Percentiles rank a stretch among this genome's conserved stretches.
Conservation (phyloP, 177 flowering plant genomes). For the Vitis hybrid region DNA sequence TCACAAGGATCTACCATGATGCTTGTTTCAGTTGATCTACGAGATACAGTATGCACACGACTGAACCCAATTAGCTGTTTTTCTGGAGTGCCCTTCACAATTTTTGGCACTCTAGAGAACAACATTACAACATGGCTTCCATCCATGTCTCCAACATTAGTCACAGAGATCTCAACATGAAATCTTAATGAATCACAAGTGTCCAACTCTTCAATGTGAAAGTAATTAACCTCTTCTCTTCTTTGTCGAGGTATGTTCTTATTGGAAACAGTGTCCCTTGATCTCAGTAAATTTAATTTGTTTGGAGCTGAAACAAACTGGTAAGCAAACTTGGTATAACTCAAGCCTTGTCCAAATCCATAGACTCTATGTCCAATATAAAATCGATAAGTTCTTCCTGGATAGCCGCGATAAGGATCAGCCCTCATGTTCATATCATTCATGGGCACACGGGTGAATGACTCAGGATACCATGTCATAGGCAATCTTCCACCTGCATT, state of each 20-base stretch:
- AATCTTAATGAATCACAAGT: constrained; percentile 64
- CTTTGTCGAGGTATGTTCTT: constrained; percentile 18
- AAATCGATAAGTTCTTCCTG: constrained; percentile 91
- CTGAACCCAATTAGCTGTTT: constrained; percentile 79
- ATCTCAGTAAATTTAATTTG: constrained; percentile 34
- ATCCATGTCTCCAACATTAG: constrained; percentile 69
- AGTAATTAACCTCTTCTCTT: constrained; percentile 27
- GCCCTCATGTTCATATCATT: constrained; percentile 90
- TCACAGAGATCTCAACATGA: constrained; percentile 49
- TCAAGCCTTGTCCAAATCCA: constrained; percentile 78
- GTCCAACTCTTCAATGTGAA: constrained; percentile 46
- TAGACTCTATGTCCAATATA: constrained; percentile 68
- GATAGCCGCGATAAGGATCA: constrained; percentile 68
- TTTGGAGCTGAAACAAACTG: constrained; percentile 56
- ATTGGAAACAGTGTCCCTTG: constrained; percentile 7
- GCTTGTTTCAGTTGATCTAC: constrained; percentile 40
- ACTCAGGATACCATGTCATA: constrained; percentile 93
- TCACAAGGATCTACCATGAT: constrained; percentile 74
- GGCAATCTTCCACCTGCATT: constrained; percentile 82
- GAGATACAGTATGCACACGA: constrained; percentile 45
- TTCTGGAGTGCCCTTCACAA: constrained; percentile 50
- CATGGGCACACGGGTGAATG: constrained; percentile 80
- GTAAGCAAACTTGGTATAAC: constrained; percentile 64
- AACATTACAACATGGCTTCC: constrained; percentile 79
- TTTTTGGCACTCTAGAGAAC: constrained; percentile 40